Evolutionary conservation across 805 yeast species (phyloP).

Genomic region (Pichia ethanolica): DNA sequence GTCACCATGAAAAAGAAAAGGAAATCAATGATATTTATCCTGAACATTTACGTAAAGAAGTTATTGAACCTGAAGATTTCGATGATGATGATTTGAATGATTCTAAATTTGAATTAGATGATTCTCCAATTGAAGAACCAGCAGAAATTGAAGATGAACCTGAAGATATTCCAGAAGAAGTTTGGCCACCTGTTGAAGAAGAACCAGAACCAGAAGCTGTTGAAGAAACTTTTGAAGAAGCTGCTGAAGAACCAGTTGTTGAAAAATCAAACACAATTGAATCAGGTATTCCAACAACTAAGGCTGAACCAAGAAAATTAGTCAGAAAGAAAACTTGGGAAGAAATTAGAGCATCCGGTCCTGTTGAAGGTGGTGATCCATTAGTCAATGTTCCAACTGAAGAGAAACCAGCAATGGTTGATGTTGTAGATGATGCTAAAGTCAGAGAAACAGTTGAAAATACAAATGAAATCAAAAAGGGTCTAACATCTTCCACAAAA

Average conservation of each 20-base stretch:
- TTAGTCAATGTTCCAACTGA: constrained; percentile 29
- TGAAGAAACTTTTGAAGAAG: constrained; percentile 26
- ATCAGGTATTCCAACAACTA: constrained; percentile 18
- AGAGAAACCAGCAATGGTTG: constrained; percentile 32
- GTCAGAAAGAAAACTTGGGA: constrained; percentile 25
- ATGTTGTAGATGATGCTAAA: constrained; percentile 20
- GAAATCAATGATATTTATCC: constrained; percentile 44
- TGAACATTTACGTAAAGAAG: constrained; percentile 39
- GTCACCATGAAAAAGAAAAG: constrained; percentile 36
- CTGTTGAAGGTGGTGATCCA: constrained; percentile 30
- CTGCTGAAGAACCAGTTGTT: constrained; percentile 16
- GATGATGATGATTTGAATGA: constrained; percentile 25
- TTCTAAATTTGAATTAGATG: constrained; percentile 23
- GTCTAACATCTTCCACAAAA: too few species aligned
- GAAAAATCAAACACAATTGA: too few species aligned
- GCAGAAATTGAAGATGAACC: constrained; percentile 23
- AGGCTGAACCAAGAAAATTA: constrained; percentile 11
- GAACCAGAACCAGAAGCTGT: constrained; percentile 11
- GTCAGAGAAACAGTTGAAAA: constrained; percentile 10
- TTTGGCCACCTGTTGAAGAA: constrained; percentile 14
- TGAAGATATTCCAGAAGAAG: constrained; percentile 16
- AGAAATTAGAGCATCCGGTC: constrained; percentile 20
- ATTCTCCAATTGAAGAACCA: constrained; percentile 19
- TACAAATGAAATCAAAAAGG: background rate
- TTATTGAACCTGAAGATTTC: constrained; percentile 17